Evolutionary conservation across 768 basidiomycete genomes (phyloP).

Genomic region (Exsudoporus frostii): DNA sequence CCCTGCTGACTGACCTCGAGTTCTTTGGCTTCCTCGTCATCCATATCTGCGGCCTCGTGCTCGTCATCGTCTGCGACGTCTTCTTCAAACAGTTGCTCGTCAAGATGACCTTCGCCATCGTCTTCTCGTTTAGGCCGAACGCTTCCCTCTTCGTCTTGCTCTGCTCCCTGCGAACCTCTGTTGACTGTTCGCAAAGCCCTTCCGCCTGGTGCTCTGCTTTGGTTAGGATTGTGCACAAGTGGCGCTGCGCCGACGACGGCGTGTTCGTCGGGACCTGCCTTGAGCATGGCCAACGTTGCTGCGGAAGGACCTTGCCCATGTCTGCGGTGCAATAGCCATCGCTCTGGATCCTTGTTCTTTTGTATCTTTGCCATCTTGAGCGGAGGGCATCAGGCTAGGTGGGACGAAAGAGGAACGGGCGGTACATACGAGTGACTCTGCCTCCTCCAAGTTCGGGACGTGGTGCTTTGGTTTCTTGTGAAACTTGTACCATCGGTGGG

Average conservation of each 20-base stretch:
- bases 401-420: not conserved
- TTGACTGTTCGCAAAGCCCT: conserved; percentile 65
- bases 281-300: conserved; percentile 66
- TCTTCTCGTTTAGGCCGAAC: conserved; percentile 54
- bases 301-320: conserved; percentile 58
- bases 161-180: conserved; percentile 56
- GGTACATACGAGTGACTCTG: conserved; percentile 58
- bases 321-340: conserved; percentile 63
- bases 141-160: conserved; percentile 65
- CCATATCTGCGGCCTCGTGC: conserved; percentile 63
- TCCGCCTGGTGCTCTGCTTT: conserved; percentile 69
- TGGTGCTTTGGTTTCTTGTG: conserved; percentile 79
- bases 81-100: conserved; percentile 80
- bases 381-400: not conserved
- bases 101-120: conserved; percentile 76
- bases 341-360: conserved; percentile 73
- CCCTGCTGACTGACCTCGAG: conserved; percentile 53
- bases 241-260: conserved; percentile 40
- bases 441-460: conserved; percentile 63
- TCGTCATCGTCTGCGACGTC: conserved; percentile 89
- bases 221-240: conserved; percentile 46
- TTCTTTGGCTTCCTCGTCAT: conserved; percentile 85
- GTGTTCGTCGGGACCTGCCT: conserved; percentile 54
- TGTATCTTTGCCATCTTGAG: conserved; percentile 42
- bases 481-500: conserved; percentile 90